Conservation (phyloP, 805 yeast genomes). For the Myxozyma melibiosi region DNA sequence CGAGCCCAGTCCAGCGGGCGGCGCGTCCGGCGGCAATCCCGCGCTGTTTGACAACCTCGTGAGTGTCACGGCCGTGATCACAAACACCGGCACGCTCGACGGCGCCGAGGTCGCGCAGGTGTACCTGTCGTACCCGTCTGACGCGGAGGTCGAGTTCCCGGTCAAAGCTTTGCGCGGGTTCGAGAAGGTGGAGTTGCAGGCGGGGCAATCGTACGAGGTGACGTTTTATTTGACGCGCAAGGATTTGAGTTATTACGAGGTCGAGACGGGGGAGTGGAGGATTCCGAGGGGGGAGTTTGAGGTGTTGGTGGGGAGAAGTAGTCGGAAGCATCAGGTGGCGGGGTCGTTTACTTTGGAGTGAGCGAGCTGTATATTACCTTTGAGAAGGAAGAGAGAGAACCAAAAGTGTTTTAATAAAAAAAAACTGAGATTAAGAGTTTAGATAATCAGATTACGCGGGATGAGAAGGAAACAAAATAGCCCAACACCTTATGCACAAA, state of each 20-base stretch:
- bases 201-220: conserved; percentile 47
- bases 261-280: conserved; percentile 58
- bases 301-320: conserved; percentile 49
- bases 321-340: conserved; percentile 10
- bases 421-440: background rate
- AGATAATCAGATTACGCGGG: background rate
- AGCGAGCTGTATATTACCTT: too few species aligned
- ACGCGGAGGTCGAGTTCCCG: conserved; percentile 52
- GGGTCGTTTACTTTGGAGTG: conserved; percentile 11
- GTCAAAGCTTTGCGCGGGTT: conserved; percentile 58
- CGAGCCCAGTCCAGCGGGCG: conserved; percentile 43
- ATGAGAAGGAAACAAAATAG: background rate
- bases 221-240: conserved; percentile 52
- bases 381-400: too few species aligned
- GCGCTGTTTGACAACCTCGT: conserved; percentile 59
- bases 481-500: conserved; percentile 15
- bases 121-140: conserved; percentile 53
- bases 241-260: conserved; percentile 62
- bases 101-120: conserved; percentile 58
- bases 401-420: background rate
- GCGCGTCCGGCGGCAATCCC: conserved; percentile 62
- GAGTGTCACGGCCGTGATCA: conserved; percentile 50
- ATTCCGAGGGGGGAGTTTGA: conserved; percentile 59
- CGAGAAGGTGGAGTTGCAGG: conserved; percentile 53
- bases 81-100: conserved; percentile 50